Evolutionary conservation across 106 monocot genomes (phyloP).

Genomic region (Dactylorhiza incarnata): DNA sequence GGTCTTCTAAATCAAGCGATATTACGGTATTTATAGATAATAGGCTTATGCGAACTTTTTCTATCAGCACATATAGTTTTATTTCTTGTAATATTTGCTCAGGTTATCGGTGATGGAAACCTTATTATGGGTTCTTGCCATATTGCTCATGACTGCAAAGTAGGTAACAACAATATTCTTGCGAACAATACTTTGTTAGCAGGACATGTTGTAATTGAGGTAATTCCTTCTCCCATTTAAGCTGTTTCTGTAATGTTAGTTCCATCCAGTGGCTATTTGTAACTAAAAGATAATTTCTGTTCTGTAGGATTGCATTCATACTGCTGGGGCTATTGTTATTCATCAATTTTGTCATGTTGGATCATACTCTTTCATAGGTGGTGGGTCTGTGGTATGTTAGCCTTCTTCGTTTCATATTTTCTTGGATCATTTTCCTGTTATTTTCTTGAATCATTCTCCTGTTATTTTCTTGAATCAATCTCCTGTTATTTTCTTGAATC

Average conservation of each 20-base stretch:
- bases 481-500: not conserved
- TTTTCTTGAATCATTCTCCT: not conserved
- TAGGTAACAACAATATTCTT: conserved; percentile 85
- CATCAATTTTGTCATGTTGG: conserved; percentile 98
- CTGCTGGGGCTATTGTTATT: conserved; percentile 65
- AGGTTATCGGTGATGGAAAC: conserved; percentile 89
- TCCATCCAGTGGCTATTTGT: conserved; percentile 1
- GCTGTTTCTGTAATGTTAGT: not conserved
- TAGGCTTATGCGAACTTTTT: conserved; percentile 6
- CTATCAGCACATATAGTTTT: not conserved
- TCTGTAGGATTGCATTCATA: conserved; percentile 65
- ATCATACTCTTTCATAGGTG: conserved; percentile 82
- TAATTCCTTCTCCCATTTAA: conserved; percentile 21
- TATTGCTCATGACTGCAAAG: conserved; percentile 96
- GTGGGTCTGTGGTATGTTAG: conserved; percentile 77
- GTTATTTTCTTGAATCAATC: not conserved
- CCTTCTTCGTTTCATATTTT: not conserved
- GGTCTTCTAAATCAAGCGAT: conserved; percentile 83
- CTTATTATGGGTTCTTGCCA: conserved; percentile 97
- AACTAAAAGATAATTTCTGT: not conserved
- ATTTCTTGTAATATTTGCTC: conserved; percentile 10
- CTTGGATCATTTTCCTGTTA: not conserved
- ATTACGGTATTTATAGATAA: conserved; percentile 47
- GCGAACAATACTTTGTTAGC: conserved; percentile 87
- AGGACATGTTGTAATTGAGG: conserved; percentile 86